phyloP scores from a whole-genome alignment of 257 asterid species.

The Leptodermis oblonga region DNA sequence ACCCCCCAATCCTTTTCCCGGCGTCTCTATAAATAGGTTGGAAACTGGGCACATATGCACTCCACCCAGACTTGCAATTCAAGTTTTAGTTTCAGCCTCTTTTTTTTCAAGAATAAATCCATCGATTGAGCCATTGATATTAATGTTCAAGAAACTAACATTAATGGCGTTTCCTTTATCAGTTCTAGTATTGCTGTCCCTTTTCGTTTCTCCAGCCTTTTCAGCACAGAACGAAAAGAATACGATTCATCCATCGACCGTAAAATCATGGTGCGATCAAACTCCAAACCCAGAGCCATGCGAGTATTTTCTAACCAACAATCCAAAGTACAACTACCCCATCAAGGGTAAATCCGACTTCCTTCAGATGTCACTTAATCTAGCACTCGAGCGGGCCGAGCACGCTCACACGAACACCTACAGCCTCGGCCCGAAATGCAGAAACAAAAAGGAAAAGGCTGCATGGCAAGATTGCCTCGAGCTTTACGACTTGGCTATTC shows the following conservation, averaged over 20 bases:
- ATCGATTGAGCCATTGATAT: background rate
- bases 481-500: constrained; percentile 46
- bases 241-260: background rate
- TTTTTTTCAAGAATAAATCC: too few relatives aligned
- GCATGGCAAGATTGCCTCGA: constrained; percentile 88
- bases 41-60: too few relatives aligned
- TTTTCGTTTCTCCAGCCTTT: constrained; percentile 28
- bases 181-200: background rate
- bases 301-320: constrained; percentile 46
- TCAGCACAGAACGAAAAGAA: constrained; percentile 7
- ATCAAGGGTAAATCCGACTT: constrained; percentile 57
- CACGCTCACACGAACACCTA: constrained; percentile 32
- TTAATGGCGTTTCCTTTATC: constrained; percentile 1
- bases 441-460: constrained; percentile 45
- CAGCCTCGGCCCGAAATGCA: constrained; percentile 58
- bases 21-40: too few relatives aligned
- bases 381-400: constrained; percentile 64
- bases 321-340: constrained; percentile 38
- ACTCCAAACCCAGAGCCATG: constrained; percentile 81
- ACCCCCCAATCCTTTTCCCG: too few relatives aligned
- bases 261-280: constrained; percentile 64
- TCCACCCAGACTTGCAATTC: too few relatives aligned
- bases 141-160: background rate
- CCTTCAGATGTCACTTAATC: constrained; percentile 40
- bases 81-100: background rate